Evolutionary conservation across 257 asterid genomes (phyloP), one percentile per base, ranked within the genome.

Genomic region (Solanum paucissectum): DNA sequence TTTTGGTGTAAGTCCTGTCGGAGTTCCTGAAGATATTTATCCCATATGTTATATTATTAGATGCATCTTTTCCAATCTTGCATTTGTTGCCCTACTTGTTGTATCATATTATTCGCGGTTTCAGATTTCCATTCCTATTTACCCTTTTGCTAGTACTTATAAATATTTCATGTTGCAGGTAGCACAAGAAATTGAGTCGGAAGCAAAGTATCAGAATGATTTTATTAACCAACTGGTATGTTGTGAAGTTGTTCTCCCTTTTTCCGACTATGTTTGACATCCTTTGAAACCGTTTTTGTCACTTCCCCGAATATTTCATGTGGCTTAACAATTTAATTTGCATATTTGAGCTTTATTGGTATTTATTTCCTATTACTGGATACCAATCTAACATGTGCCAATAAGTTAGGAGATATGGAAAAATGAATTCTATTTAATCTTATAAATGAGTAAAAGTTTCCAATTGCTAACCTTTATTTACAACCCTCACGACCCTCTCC

Each of bases 141-240:
- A 74, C 60, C 38, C 34, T 71, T 73, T 36, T 87, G 44, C 86
- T 33, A 36, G n/a, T 86, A 37, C 62, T 83, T 81, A 20, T 38
- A 68, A 38, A 73, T 87, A 40, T 82, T 44, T 64, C 72, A 55
- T 81, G 73, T 88, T 92, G 90, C 95, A 97, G 98, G 98, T 97
- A 88, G 99, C 98, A 81, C 96, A 94, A 92, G 99, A 97, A 46
- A 97, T 97, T 58, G 91, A 91, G 68, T 89, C 94, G 12, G 99
- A 97, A 92, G 96, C 99, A 5, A 95, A 91, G 90, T 93, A 64
- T 87, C 99, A 97, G 93, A 97, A 94, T 91, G 98, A 97, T 89
- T 94, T 95, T 89, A 92, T 97, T 91, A 95, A 92, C 91, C 97
- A 95, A 92, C 92, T 97, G 98, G 99, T 95, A 94, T 77, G 95